Evolutionary conservation across 1,284 basidiomycete genomes (phyloP).

Genomic region (Xanthoconium separans): DNA sequence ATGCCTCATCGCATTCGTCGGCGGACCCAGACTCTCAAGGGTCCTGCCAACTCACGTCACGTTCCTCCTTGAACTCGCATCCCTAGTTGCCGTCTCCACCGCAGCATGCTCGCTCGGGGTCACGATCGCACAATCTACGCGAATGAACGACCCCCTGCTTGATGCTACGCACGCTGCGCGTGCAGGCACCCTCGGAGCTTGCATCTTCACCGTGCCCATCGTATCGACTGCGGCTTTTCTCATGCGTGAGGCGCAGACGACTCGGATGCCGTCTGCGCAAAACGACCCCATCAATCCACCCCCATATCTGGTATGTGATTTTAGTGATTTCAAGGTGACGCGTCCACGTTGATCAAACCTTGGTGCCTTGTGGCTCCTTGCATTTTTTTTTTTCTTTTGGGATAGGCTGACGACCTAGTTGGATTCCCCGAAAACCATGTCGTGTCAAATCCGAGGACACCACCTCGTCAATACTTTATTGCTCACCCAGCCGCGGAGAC

Average conservation of each 20-base stretch:
- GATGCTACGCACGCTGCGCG: constrained; percentile 17
- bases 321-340: neutral
- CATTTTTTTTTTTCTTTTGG: neutral
- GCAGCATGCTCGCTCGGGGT: constrained; percentile 15
- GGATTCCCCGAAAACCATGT: neutral
- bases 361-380: constrained; percentile 1
- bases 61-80: constrained; percentile 11
- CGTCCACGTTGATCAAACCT: constrained; percentile 1
- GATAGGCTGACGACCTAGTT: neutral
- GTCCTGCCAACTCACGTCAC: constrained; percentile 1
- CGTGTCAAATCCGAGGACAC: constrained; percentile 3
- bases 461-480: neutral
- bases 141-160: neutral
- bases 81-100: constrained; percentile 8
- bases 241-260: constrained; percentile 4
- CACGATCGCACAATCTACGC: neutral
- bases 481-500: constrained; percentile 10
- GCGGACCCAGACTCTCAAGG: neutral
- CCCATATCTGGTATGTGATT: constrained; percentile 10
- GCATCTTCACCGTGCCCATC: constrained; percentile 10
- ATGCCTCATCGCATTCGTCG: constrained; percentile 7
- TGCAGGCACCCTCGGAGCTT: constrained; percentile 16
- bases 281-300: neutral
- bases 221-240: constrained; percentile 6
- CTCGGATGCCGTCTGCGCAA: neutral